phyloP scores from a whole-genome alignment of 2,329 filamentous ascomycete species.

The Sporothrix curviconia region DNA sequence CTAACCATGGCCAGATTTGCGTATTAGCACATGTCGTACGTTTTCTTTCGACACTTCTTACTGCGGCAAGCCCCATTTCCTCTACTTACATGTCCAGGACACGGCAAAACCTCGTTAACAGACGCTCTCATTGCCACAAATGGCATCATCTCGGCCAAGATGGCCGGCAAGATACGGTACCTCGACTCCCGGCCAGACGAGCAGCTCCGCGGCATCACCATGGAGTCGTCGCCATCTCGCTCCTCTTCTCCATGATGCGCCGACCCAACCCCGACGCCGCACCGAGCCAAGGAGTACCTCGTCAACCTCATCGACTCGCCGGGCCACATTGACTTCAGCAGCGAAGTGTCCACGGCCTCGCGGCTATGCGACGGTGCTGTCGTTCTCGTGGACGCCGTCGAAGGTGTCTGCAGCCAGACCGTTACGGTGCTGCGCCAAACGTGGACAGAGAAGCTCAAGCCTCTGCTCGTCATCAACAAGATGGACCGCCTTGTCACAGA shows the following conservation, averaged over 20 bases:
- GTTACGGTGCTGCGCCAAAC: constrained; percentile 92
- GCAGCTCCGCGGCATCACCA: constrained; percentile 94
- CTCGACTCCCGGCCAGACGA: constrained; percentile 95
- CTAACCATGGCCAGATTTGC: constrained; percentile 58
- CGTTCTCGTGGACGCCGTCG: constrained; percentile 90
- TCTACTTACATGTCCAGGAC: constrained; percentile 46
- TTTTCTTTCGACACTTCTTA: constrained; percentile 28
- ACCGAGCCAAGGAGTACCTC: constrained; percentile 80
- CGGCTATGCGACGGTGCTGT: constrained; percentile 90
- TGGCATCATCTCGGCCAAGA: constrained; percentile 96
- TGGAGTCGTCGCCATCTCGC: constrained; percentile 98
- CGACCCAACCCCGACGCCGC: constrained; percentile 60
- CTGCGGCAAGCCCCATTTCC: neutral
- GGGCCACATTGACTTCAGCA: constrained; percentile 97
- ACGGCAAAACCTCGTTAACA: constrained; percentile 95
- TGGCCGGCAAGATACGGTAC: constrained; percentile 96
- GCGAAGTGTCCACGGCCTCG: constrained; percentile 93
- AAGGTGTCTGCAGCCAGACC: constrained; percentile 97
- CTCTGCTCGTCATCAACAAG: constrained; percentile 94
- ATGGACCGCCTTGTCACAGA: constrained; percentile 93
- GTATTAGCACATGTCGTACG: constrained; percentile 77
- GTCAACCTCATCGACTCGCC: constrained; percentile 98
- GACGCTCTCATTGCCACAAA: constrained; percentile 96
- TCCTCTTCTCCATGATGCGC: constrained; percentile 89
- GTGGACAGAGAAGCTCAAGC: constrained; percentile 93